These are phyloP conservation scores for Xylariaceae sp. DNA, from an alignment of 2,329 filamentous ascomycete species.

Conservation along the genomic window DNA sequence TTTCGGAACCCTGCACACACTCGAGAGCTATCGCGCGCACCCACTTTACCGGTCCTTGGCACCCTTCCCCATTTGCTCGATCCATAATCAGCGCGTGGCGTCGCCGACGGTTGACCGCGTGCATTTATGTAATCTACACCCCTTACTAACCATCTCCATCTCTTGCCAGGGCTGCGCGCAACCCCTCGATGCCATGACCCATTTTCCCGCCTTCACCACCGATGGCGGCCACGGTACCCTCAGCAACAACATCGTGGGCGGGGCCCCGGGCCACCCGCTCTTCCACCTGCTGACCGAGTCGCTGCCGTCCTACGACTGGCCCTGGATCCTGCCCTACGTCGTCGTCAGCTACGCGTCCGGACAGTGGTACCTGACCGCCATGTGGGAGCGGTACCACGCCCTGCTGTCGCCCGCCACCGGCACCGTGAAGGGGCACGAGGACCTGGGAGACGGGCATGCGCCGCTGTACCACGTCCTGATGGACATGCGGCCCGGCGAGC, in stretches of 20 bases:
- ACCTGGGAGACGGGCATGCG: background rate
- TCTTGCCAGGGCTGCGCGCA: conserved; percentile 67
- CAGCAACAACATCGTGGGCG: conserved; percentile 65
- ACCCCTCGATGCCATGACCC: conserved; percentile 59
- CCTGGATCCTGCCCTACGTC: conserved; percentile 67
- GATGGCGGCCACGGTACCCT: conserved; percentile 31
- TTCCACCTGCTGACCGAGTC: conserved; percentile 63
- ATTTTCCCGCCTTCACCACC: conserved; percentile 64
- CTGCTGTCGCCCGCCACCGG: conserved; percentile 11
- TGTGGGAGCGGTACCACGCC: conserved; percentile 62
- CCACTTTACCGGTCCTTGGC: too few relatives aligned
- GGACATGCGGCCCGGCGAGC: conserved; percentile 19
- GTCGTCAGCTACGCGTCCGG: conserved; percentile 73
- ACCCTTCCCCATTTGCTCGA: too few relatives aligned
- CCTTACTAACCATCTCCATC: too few relatives aligned
- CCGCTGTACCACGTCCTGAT: conserved; percentile 23
- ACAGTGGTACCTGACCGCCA: conserved; percentile 64
- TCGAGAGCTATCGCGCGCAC: too few relatives aligned
- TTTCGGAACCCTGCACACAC: too few relatives aligned
- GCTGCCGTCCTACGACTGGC: conserved; percentile 59
- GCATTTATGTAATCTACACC: too few relatives aligned
- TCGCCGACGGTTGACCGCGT: too few relatives aligned
- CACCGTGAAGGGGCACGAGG: conserved; percentile 18
- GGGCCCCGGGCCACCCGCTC: conserved; percentile 64
- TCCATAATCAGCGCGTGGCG: too few relatives aligned